phyloP scores from a whole-genome alignment of 2,329 filamentous ascomycete species.

The Pseudocercospora ulei region DNA sequence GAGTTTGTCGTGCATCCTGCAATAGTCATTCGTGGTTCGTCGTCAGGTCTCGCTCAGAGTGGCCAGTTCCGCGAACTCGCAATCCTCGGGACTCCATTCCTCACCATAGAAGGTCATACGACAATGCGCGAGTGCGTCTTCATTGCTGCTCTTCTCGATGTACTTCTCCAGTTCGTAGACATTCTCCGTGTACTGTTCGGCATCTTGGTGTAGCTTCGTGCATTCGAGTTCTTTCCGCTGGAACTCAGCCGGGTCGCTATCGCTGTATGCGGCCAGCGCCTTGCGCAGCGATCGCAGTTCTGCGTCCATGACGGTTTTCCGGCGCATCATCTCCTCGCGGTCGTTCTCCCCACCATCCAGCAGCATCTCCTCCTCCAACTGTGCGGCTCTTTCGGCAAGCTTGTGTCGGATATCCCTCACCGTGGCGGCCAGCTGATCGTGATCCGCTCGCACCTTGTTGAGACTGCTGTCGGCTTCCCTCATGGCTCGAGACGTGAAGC shows the following conservation, averaged over 20 bases:
- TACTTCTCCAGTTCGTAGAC: constrained; percentile 42
- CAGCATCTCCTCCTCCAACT: constrained; percentile 35
- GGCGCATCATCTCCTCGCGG: constrained; percentile 35
- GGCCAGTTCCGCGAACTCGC: constrained; percentile 9
- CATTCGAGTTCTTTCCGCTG: constrained; percentile 36
- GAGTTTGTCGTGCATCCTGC: no score
- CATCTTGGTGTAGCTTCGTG: constrained; percentile 27
- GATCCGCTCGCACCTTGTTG: constrained; percentile 34
- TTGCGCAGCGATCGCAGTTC: constrained; percentile 36
- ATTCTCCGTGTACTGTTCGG: constrained; percentile 39
- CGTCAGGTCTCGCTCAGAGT: background rate
- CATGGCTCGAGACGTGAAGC: constrained; percentile 51
- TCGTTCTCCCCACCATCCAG: constrained; percentile 30
- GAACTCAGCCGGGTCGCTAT: constrained; percentile 41
- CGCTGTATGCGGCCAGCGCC: constrained; percentile 40
- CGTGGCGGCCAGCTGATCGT: constrained; percentile 33
- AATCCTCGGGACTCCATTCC: constrained; percentile 47
- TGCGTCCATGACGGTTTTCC: constrained; percentile 33
- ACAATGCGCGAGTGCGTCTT: constrained; percentile 39
- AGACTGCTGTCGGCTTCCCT: constrained; percentile 39
- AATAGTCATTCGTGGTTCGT: no score
- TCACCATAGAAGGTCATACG: constrained; percentile 44
- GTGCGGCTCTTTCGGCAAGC: constrained; percentile 35
- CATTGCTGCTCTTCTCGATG: constrained; percentile 37
- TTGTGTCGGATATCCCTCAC: constrained; percentile 37